Evolutionary conservation across 768 basidiomycete species (phyloP), one percentile per base, ranked within the genome.

Genomic region (Pisolithus orientalis): DNA sequence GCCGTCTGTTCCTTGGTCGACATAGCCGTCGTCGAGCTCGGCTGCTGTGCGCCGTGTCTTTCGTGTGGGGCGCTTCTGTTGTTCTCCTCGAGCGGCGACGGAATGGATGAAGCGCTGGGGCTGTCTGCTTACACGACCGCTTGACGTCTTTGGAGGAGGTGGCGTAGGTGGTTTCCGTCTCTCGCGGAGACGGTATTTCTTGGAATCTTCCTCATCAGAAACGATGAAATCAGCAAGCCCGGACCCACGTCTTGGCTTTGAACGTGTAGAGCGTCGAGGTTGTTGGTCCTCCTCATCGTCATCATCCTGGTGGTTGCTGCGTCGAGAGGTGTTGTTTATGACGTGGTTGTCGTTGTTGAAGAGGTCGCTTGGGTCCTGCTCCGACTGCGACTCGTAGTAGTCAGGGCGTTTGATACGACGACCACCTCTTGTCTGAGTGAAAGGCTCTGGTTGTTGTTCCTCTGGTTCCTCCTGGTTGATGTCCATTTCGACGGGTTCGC

Each of bases 11-110:
- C 80, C 75, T 4, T 76, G 65, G 39, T 76, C 73, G 47, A 76
- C 70, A 50, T 82, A 79, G 32, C 72, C 74, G 24, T 80, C 79
- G 34, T 78, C 82, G 44, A 76, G 76, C 47, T 79, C 76, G 11
- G 67, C 58, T 13, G 54, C 51, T 25, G 51, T 49, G 45, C 51
- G 54, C 55, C 53, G 65, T 53, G 5, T 70, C 2, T 10, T 13
- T 17, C 32, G 46, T 57, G 32, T 62, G 54, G 52, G 67, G 55
- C 56, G 68, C 55, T 65, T 53, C 32, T 57, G 51, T 56, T 48
- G 55, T 49, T 34, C n/a, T 14, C 49, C 47, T 34, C 34, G 50
- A 32, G 39, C 44, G 5, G 54, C 14, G 17, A 39, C 34, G 32
- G 45, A 25, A 17, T 56, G 24, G 3, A 48, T 24, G 34, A 28